Evolutionary conservation across 2,329 filamentous ascomycete species (phyloP), one percentile per base, ranked within the genome.

Genomic region (Fusarium sp.): DNA sequence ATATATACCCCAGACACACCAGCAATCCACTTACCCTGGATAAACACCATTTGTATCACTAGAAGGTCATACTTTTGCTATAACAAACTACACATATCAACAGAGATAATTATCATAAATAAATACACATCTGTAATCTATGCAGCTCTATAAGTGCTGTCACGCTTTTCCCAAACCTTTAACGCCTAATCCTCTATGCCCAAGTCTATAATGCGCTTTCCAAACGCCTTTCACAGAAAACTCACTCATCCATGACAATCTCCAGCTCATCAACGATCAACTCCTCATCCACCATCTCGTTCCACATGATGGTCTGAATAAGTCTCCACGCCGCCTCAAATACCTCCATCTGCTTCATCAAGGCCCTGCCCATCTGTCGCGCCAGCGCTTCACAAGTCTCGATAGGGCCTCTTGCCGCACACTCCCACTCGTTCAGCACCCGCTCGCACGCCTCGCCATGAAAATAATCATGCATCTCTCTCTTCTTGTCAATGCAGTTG

Each of bases 361-460:
- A n/a, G 10, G 38, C 18, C 26, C 20, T 46, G 2, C 15, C 6
- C 42, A 46, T 48, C 18, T 54, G 18, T 43, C 10, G 7, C 6
- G 7, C 31, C 22, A 66, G n/a, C 13, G n/a, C 28, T 15, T 56
- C 51, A 13, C 48, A 46, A 38, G 60, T 34, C 26, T 52, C 51
- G 17, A 69, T 53, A 14, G 38, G 45, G 5, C 42, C 10, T 44
- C 51, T 55, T 6, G 31, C 17, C 11, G 9, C 14, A n/a, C 69
- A 72, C 39, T 69, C 65, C 68, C 58, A 63, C 34, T 60, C 54
- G 24, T 63, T 69, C 18, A 71, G 34, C n/a, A 71, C 64, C n/a
- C 53, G 45, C 17, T 63, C 65, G 26, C 69, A 72, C 20, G 52
- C 50, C 7, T 44, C 33, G 7, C 68, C 61, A 14, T 71, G 64